phyloP scores from a whole-genome alignment of 768 basidiomycete species.

The Boletus tomentosulus region DNA sequence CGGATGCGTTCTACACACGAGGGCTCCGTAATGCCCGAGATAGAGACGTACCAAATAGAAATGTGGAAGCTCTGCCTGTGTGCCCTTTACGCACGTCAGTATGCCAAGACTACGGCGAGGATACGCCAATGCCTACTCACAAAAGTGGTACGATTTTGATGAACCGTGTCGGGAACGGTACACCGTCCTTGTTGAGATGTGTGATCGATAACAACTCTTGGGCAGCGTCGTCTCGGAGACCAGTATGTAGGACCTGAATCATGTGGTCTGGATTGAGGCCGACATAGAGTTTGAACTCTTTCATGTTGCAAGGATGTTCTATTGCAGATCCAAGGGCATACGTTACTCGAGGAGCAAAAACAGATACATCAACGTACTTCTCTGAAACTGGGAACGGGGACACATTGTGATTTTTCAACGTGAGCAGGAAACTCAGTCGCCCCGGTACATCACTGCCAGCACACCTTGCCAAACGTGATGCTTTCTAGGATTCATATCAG shows the following conservation, averaged over 20 bases:
- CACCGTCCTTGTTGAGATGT: no score
- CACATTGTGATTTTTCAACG: neutral
- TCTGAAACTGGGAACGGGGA: slow-evolving; percentile 17
- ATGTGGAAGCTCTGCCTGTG: no score
- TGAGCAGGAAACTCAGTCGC: slow-evolving; percentile 1
- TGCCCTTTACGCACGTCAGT: no score
- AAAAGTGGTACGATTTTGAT: slow-evolving; percentile 74
- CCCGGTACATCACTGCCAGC: slow-evolving; percentile 6
- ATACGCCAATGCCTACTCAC: slow-evolving; percentile 38
- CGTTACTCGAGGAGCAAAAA: slow-evolving; percentile 2
- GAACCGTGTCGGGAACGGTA: no score
- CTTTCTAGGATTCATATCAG: no score
- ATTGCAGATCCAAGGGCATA: neutral
- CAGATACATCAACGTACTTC: slow-evolving; percentile 20
- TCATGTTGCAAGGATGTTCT: slow-evolving; percentile 86
- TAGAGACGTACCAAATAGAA: no score
- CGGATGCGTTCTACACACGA: no score
- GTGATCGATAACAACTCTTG: no score
- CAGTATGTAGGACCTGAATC: slow-evolving; percentile 59
- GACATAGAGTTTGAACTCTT: slow-evolving; percentile 71
- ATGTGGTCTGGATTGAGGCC: slow-evolving; percentile 63
- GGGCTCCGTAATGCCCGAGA: no score
- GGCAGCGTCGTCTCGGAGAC: slow-evolving; percentile 65
- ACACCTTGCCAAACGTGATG: slow-evolving; percentile 83
- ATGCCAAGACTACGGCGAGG: no score